These are phyloP conservation scores for Phytopythium ostracodes DNA, from an alignment of 352 stramenopile species.

Conservation along the genomic window DNA sequence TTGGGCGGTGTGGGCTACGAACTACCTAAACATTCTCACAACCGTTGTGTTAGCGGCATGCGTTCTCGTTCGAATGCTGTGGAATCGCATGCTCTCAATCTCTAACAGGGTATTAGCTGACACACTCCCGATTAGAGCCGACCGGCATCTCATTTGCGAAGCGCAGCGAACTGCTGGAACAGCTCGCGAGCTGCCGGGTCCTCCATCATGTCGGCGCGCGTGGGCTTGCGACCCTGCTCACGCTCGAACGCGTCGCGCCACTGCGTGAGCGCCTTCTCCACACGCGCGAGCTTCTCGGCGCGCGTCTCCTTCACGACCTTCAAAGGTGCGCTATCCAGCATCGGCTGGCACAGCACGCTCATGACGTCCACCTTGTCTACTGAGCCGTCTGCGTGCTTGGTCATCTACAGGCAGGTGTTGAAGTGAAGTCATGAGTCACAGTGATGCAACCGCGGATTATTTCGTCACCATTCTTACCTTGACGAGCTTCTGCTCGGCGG, in stretches of 20 bases:
- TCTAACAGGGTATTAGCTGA: not conserved
- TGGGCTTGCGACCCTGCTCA: conserved; percentile 44
- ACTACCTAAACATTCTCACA: no score
- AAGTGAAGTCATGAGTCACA: conserved; percentile 2
- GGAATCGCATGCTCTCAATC: not conserved
- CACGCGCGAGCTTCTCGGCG: conserved; percentile 44
- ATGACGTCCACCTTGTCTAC: conserved; percentile 73
- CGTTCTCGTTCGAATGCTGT: not conserved
- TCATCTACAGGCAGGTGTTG: conserved; percentile 38
- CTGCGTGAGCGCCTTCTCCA: conserved; percentile 52
- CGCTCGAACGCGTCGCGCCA: conserved; percentile 70
- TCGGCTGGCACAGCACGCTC: conserved; percentile 83
- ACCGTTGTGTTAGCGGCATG: no score
- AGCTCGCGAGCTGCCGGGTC: conserved; percentile 52
- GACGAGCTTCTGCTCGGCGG: conserved; percentile 74
- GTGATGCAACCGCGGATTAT: not conserved
- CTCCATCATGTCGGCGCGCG: conserved; percentile 60
- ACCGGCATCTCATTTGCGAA: conserved; percentile 49
- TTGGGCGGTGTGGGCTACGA: no score
- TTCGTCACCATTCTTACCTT: conserved; percentile 34
- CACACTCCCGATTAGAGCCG: not conserved
- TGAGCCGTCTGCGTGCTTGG: conserved; percentile 47
- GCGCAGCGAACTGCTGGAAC: conserved; percentile 63
- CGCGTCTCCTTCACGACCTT: conserved; percentile 48
- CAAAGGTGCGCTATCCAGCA: conserved; percentile 55